Base-by-base conservation (phyloP, 2,329 filamentous ascomycete species). In the Microdochium trichocladiopsis region DNA sequence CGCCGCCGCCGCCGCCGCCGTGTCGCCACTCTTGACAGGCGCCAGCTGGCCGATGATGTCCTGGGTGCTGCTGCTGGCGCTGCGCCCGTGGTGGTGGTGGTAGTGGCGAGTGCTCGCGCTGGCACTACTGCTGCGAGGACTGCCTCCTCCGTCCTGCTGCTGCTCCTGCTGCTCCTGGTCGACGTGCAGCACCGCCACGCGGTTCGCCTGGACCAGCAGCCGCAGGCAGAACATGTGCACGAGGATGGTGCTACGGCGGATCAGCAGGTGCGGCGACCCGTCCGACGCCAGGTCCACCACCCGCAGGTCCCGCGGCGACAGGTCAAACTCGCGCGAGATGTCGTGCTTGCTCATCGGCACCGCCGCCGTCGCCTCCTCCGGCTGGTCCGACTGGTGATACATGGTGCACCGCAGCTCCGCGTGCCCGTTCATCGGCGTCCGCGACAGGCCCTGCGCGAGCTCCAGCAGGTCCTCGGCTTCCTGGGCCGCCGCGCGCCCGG, bases 171-270 rank as follows among this genome's bases (percentile, higher is more conserved):
- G 41, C 2, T 58, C 58, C n/a, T 25, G 45, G 3, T 58, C 57
- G 0, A 63, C 23, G 23, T 63, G 57, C 48, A 69, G 61, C 2
- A 69, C 54, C 8, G 68, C 56, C 1, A 63, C 59, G 25, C 60
- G 60, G 51, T 68, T 61, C 1, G 61, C 56, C 50, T 68, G 62
- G 22, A 69, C 58, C 6, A 70, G 53, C 24, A 69, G 58, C n/a
- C 68, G 66, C 25, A 70, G 53, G 48, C 63, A 62, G 52, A 69
- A 69, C 23, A 69, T 56, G 51, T 68, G 65, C 22, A 69, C 55
- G 4, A 69, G 56, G 31, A 69, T 64, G 3, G 66, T 63, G 2
- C 50, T 55, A 1, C 63, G 63, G 6, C 67, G 60, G 25, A 70
- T 57, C 18, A 69, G 53, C 25, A 69, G 60, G 51, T 69, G 64